phyloP scores from a whole-genome alignment of 768 basidiomycete genomes.

The Collybiopsis confluens region DNA sequence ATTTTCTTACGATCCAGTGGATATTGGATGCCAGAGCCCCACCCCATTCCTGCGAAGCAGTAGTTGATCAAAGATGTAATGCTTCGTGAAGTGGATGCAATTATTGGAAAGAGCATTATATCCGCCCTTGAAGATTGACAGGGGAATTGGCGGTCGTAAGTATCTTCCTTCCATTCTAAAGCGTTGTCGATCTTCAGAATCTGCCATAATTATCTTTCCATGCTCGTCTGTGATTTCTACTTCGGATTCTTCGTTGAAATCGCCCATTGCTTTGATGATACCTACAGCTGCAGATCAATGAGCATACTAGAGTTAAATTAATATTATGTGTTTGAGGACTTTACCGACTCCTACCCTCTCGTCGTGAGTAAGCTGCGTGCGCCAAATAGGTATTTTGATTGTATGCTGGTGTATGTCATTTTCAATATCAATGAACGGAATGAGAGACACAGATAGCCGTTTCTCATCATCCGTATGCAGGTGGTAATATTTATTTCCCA shows the following conservation, averaged over 20 bases:
- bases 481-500: conserved; percentile 15
- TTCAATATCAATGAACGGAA: conserved; percentile 9
- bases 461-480: conserved; percentile 14
- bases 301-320: too few species aligned
- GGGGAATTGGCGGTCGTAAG: conserved; percentile 5
- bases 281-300: conserved; percentile 11
- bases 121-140: conserved; percentile 9
- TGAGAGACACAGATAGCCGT: conserved; percentile 12
- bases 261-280: conserved; percentile 15
- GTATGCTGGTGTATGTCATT: conserved; percentile 9
- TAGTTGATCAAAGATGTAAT: conserved; percentile 13
- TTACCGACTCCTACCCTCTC: conserved; percentile 13
- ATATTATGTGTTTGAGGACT: too few species aligned
- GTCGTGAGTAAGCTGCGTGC: conserved; percentile 12
- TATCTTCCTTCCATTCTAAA: conserved; percentile 14
- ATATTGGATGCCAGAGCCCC: conserved; percentile 7
- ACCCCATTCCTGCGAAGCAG: conserved; percentile 7
- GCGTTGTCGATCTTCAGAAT: conserved; percentile 13
- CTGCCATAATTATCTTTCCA: conserved; percentile 6
- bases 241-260: conserved; percentile 10
- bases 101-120: conserved; percentile 15
- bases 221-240: conserved; percentile 15
- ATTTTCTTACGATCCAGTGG: conserved; percentile 13
- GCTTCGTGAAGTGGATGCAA: conserved; percentile 16
- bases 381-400: conserved; percentile 15